Evolutionary conservation across 257 asterid species (phyloP).

Genomic region (Primulina eburnea): DNA sequence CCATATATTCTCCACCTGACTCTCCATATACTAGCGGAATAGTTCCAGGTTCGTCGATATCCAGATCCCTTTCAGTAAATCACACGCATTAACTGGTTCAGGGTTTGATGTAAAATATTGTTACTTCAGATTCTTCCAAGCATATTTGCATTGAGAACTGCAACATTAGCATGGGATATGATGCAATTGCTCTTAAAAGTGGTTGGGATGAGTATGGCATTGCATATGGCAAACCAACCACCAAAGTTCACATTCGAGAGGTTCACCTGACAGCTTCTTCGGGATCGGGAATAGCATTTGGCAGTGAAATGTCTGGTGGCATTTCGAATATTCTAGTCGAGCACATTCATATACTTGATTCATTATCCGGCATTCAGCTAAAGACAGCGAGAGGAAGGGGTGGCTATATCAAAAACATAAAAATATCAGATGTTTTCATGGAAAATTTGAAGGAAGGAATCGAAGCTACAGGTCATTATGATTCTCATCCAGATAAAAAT

Average conservation of each 20-base stretch:
- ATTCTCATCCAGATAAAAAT: neutral
- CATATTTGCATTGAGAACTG: conserved; percentile 81
- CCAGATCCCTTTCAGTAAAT: neutral
- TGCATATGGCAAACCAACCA: conserved; percentile 55
- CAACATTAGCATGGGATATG: conserved; percentile 81
- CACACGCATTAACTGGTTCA: neutral
- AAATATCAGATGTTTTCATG: neutral
- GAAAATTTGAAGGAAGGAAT: neutral
- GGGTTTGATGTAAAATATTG: conserved; percentile 2
- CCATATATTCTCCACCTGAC: conserved; percentile 64
- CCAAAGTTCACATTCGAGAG: conserved; percentile 55
- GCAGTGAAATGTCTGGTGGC: conserved; percentile 99
- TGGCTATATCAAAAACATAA: conserved; percentile 17
- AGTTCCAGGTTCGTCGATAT: conserved; percentile 73
- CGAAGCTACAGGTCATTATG: neutral
- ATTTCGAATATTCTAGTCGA: conserved; percentile 64
- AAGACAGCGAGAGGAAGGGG: conserved; percentile 85
- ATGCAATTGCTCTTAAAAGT: conserved; percentile 79
- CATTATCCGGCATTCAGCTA: conserved; percentile 55
- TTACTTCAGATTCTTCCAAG: conserved; percentile 75
- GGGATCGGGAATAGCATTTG: conserved; percentile 79
- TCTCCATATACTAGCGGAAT: conserved; percentile 84
- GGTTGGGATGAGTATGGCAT: conserved; percentile 99
- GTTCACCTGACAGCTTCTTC: conserved; percentile 45
- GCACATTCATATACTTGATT: conserved; percentile 44